Evolutionary conservation across 352 stramenopile genomes (phyloP).

Genomic region (Globisporangium uncinulatum): DNA sequence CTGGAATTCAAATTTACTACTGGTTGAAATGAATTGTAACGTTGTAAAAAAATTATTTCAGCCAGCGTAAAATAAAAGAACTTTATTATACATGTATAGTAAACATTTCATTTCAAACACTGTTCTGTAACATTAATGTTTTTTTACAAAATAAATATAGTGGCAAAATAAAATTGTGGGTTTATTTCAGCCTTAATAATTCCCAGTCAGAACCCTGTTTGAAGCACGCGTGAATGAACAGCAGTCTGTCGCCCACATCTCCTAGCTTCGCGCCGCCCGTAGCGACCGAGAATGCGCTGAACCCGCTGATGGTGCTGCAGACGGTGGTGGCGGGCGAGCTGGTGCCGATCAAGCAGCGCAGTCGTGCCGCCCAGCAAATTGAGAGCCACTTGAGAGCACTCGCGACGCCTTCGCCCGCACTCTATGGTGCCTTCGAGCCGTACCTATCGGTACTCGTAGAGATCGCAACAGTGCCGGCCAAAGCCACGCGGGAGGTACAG

Average conservation of each 20-base stretch:
- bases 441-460: constrained; percentile 38
- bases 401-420: constrained; percentile 11
- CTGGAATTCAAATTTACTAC: too few relatives aligned
- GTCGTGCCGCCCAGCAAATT: constrained; percentile 39
- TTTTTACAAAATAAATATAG: too few relatives aligned
- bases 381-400: constrained; percentile 28
- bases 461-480: constrained; percentile 22
- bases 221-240: background rate
- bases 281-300: constrained; percentile 16
- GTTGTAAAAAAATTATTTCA: too few relatives aligned
- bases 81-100: too few relatives aligned
- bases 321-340: constrained; percentile 34
- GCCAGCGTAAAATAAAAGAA: too few relatives aligned
- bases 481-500: constrained; percentile 30
- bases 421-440: constrained; percentile 44
- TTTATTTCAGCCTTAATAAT: too few relatives aligned
- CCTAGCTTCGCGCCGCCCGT: constrained; percentile 9
- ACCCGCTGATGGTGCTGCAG: constrained; percentile 39
- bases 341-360: constrained; percentile 29
- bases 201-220: too few relatives aligned
- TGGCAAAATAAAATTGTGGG: too few relatives aligned
- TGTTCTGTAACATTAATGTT: too few relatives aligned
- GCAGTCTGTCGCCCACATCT: constrained; percentile 13
- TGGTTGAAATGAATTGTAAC: too few relatives aligned
- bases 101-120: too few relatives aligned